Conservation (phyloP, 306 rosid species). For the Corylus americana region DNA sequence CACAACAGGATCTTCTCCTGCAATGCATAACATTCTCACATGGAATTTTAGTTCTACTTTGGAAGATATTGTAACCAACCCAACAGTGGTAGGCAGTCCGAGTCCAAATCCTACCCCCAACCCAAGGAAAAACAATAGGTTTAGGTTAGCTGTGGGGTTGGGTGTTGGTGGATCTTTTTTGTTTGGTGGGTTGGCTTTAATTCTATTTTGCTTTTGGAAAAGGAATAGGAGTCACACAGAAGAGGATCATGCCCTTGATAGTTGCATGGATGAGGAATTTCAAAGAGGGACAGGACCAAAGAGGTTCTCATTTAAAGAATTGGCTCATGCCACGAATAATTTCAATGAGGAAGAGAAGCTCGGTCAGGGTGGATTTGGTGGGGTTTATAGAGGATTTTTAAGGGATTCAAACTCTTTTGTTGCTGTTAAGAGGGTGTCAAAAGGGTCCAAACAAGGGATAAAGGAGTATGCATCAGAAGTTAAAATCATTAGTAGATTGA, state of each 20-base stretch:
- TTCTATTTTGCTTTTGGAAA: neutral
- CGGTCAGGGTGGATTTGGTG: neutral
- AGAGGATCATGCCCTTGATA: neutral
- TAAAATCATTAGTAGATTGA: neutral
- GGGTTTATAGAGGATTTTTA: too few species aligned
- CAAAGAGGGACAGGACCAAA: neutral
- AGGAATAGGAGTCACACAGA: neutral
- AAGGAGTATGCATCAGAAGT: neutral
- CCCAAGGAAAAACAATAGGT: neutral
- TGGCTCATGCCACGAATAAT: neutral
- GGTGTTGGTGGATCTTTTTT: neutral
- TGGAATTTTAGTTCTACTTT: neutral
- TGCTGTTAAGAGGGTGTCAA: too few species aligned
- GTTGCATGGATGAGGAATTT: neutral
- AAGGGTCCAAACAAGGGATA: neutral
- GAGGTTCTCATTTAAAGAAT: neutral
- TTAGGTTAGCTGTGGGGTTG: neutral
- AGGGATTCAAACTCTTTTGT: too few species aligned
- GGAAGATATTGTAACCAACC: neutral
- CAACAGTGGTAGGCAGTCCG: too few species aligned
- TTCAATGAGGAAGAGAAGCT: neutral
- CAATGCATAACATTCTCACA: neutral
- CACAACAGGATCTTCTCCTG: fast-evolving
- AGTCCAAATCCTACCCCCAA: neutral
- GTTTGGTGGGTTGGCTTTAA: neutral